Base-by-base conservation (phyloP, 192 early-diverging fungal species). In the Fimicolochytrium jonesii region DNA sequence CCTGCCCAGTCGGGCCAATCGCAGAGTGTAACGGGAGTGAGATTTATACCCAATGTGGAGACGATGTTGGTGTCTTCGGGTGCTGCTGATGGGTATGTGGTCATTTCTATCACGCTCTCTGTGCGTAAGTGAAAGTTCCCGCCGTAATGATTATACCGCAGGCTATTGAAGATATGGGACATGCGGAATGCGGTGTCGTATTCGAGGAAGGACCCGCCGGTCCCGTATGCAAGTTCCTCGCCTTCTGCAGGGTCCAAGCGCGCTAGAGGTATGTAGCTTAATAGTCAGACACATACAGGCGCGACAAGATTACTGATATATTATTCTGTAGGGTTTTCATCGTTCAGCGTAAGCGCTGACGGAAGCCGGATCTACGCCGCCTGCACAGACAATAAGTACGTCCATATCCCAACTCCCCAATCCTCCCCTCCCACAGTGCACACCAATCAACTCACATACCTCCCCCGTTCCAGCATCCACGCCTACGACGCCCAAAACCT, bases 111-210 rank as follows among this genome's bases (percentile, higher is more conserved):
- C n/a, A n/a, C n/a, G n/a, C n/a, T n/a, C n/a, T n/a, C n/a, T n/a
- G n/a, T n/a, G n/a, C n/a, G n/a, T n/a, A n/a, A n/a, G n/a, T n/a
- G n/a, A n/a, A n/a, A n/a, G n/a, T n/a, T n/a, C n/a, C n/a, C n/a
- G n/a, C n/a, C n/a, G n/a, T n/a, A n/a, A n/a, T n/a, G n/a, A n/a
- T n/a, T n/a, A n/a, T n/a, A n/a, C n/a, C n/a, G 35, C 23, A 86
- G 86, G 18, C 64, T 80, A 25, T 71, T 95, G 30, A 90, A 88
- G 68, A 78, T 87, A 32, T 95, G 92, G 92, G 92, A 95, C 64
- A 72, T 88, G 51, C 69, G 92, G 6, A 78, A 66, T 56, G 72
- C 41, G 25, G 73, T 59, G 18, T 73, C 68, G 44, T 64, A 74
- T 34, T 62, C 68, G 31, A 60, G 68, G 17, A 46, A 73, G 28